Conservation (phyloP, 345 rosid genomes). For the Adansonia digitata region DNA sequence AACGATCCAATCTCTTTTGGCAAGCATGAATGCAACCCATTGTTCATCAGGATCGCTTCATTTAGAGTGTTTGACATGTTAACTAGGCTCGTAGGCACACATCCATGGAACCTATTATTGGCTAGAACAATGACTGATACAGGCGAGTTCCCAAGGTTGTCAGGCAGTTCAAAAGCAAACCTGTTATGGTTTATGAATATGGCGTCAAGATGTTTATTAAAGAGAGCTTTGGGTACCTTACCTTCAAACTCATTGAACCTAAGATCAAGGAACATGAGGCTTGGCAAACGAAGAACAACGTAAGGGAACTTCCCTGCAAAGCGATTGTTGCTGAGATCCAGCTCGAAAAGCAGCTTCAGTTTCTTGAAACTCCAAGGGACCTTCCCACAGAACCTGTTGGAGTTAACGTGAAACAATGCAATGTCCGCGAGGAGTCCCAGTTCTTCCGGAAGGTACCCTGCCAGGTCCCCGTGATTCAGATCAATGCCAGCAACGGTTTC, state of each 20-base stretch:
- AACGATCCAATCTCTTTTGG: conserved; percentile 52
- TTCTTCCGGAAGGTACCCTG: no score
- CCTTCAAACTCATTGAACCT: conserved; percentile 91
- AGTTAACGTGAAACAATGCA: no score
- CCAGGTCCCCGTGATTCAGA: no score
- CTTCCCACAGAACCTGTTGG: no score
- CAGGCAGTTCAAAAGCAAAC: conserved; percentile 55
- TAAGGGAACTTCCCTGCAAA: conserved; percentile 67
- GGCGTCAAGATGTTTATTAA: conserved; percentile 68
- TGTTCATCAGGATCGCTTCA: conserved; percentile 55
- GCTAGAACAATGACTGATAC: conserved; percentile 70
- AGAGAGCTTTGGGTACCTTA: conserved; percentile 44
- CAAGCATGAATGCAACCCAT: conserved; percentile 53
- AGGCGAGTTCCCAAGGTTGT: conserved; percentile 64
- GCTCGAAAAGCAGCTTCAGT: no score
- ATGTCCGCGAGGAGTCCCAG: no score
- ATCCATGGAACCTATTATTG: conserved; percentile 59
- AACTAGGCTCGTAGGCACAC: conserved; percentile 55
- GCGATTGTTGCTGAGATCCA: conserved; percentile 75
- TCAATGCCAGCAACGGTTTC: no score
- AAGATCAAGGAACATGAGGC: conserved; percentile 66
- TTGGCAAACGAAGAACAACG: conserved; percentile 54
- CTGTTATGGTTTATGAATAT: conserved; percentile 67
- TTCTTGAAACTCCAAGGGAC: no score
- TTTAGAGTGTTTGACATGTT: conserved; percentile 66